phyloP scores from a whole-genome alignment of 345 rosid genomes.

The Toxicodendron radicans region DNA sequence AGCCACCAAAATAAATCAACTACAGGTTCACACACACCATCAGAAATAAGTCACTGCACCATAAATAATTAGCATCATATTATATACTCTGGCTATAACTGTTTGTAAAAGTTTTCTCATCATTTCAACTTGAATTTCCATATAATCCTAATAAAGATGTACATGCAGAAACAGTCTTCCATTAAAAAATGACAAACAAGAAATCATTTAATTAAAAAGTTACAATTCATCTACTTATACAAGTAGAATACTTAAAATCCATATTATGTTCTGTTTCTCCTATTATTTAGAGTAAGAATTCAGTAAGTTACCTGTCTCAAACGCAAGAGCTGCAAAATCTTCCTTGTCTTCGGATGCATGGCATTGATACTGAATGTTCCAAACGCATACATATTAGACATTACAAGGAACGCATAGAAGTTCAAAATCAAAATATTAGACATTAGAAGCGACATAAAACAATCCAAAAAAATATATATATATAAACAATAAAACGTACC shows the following conservation, averaged over 20 bases:
- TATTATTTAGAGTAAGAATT: background rate
- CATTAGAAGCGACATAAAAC: too few species aligned
- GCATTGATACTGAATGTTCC: slow-evolving; percentile 64
- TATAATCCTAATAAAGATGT: too few species aligned
- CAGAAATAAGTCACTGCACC: background rate
- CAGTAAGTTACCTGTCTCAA: slow-evolving; percentile 63
- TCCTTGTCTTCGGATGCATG: slow-evolving; percentile 69
- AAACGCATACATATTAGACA: background rate
- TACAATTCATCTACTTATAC: too few species aligned
- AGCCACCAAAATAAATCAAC: background rate
- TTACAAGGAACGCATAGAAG: background rate
- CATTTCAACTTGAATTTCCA: too few species aligned
- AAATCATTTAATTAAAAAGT: too few species aligned
- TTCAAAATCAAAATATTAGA: too few species aligned
- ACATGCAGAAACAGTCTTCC: too few species aligned
- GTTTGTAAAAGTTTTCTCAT: too few species aligned
- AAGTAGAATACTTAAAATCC: too few species aligned
- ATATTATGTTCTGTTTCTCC: too few species aligned
- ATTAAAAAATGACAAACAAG: too few species aligned
- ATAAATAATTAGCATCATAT: background rate
- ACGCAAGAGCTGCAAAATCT: slow-evolving; percentile 75
- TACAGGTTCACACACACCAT: background rate
- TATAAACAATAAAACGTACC: slow-evolving; percentile 39
- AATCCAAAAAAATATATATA: background rate
- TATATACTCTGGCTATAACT: background rate